Percentiles rank a stretch among this genome's conserved stretches.
These are phyloP conservation scores for Monosporascus sp. DNA, from an alignment of 2,329 filamentous ascomycete genomes.

Conservation along the genomic window DNA sequence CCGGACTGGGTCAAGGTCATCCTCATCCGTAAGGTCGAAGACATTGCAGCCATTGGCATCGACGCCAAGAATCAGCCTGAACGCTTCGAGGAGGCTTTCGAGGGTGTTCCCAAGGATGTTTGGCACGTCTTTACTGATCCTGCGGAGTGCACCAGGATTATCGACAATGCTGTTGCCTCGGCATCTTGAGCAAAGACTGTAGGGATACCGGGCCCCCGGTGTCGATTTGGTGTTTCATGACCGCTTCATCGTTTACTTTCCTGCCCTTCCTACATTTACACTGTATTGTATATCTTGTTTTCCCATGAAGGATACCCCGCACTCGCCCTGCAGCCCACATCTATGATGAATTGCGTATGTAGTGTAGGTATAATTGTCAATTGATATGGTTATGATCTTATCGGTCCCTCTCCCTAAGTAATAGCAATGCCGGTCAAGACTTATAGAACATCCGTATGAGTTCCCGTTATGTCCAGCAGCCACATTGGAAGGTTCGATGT, in stretches of 20 bases:
- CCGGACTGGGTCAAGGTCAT: slow-evolving; percentile 78
- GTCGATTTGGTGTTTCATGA: background rate
- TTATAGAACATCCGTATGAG: too few relatives aligned
- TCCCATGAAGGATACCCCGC: too few relatives aligned
- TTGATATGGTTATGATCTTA: too few relatives aligned
- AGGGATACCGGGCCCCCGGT: background rate
- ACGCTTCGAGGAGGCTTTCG: slow-evolving; percentile 80
- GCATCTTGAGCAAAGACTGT: background rate
- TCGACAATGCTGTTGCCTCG: slow-evolving; percentile 26
- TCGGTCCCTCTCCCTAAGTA: too few relatives aligned
- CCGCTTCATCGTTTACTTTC: background rate
- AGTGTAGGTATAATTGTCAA: too few relatives aligned
- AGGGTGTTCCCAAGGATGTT: slow-evolving; percentile 60
- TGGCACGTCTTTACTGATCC: slow-evolving; percentile 86
- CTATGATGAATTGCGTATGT: too few relatives aligned
- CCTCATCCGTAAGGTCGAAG: slow-evolving; percentile 77
- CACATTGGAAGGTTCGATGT: too few relatives aligned
- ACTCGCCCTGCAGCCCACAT: too few relatives aligned
- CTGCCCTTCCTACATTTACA: too few relatives aligned
- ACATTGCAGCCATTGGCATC: slow-evolving; percentile 65
- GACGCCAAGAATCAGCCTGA: slow-evolving; percentile 67
- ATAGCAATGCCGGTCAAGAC: too few relatives aligned
- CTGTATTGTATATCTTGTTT: too few relatives aligned
- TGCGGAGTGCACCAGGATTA: slow-evolving; percentile 50
- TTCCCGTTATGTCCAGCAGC: too few relatives aligned